Percentiles rank a stretch among this genome's conserved stretches.
Evolutionary conservation across 164 flowering plant species (phyloP).

Genomic region (Magnolia sinica): DNA sequence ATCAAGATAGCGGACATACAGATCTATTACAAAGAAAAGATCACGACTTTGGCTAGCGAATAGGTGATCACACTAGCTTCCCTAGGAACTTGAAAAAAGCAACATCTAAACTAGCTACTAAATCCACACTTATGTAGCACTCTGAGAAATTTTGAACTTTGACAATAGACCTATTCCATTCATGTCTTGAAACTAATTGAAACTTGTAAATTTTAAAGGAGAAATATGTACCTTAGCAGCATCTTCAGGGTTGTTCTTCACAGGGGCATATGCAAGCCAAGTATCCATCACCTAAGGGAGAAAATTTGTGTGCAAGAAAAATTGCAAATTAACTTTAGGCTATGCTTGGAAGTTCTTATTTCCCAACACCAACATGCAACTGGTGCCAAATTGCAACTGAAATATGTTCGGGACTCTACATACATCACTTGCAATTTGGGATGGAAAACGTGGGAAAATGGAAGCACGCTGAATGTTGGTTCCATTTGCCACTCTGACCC

Average conservation of each 20-base stretch:
- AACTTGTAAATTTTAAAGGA: not conserved
- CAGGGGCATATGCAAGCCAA: slow-evolving; percentile 99
- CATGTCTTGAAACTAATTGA: not conserved
- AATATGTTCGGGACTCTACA: not conserved
- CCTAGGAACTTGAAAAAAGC: not conserved
- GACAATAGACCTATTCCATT: not conserved
- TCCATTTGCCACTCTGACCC: not conserved
- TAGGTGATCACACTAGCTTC: not conserved
- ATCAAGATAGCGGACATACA: too few relatives aligned
- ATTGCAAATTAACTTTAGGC: not conserved
- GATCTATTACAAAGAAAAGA: too few relatives aligned
- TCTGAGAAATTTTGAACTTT: not conserved
- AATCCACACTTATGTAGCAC: not conserved
- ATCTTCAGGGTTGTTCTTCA: slow-evolving; percentile 97
- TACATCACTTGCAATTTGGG: not conserved
- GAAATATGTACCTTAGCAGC: slow-evolving; percentile 77
- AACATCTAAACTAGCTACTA: not conserved
- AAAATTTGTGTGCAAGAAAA: not conserved
- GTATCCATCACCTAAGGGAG: slow-evolving; percentile 73
- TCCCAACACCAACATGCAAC: not conserved
- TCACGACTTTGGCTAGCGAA: too few relatives aligned
- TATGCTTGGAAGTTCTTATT: not conserved
- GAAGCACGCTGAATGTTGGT: not conserved
- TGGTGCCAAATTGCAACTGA: not conserved
- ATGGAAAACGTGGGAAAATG: not conserved